Base-by-base conservation (phyloP, 306 rosid species). In the Lathyrus aphaca region DNA sequence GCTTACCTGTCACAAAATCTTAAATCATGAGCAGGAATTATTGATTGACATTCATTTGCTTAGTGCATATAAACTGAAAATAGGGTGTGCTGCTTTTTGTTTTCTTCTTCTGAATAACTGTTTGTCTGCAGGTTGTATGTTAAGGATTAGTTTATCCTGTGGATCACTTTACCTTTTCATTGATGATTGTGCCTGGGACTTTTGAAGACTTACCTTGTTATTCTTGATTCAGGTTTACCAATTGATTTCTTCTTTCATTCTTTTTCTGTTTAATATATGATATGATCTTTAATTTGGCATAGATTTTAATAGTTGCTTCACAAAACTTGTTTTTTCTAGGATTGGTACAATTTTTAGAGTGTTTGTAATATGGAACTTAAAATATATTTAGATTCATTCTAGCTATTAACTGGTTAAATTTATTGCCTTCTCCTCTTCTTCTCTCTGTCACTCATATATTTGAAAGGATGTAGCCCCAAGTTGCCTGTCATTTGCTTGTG, bases 161-260 rank as follows among this genome's bases (percentile, higher is more conserved):
- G 38, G 66, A 59, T 58, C 19, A 77, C 32, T 50, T 64, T 27
- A 17, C 53, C 64, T 14, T 74, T 65, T 70, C 40, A 29, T 50
- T 37, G 56, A 27, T 69, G 72, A 74, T 68, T 27, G 15, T 49
- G 49, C 70, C 55, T 35, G 6, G 39, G 74, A 68, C 10, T 76
- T 50, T 72, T 82, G 58, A 80, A 71, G 74, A 71, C 51, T 75
- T 46, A 62, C 46, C 74, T 45, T 29, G 9, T 43, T 65, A 60
- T 74, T 63, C 80, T 80, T 68, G 38, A 70, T 56, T 57, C 69
- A 72, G 86, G 83, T 66, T 72, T 30, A 51, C 44, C 68, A 68
- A 50, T 35, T 42, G 75, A 66, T 82, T 82, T 74, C 79, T 23
- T 60, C 77, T 62, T 69, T 39, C 65, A 25, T 58, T 50, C 5